Conservation (phyloP, 1,139 yeast species). For the Trichomonascaceae sp. region DNA sequence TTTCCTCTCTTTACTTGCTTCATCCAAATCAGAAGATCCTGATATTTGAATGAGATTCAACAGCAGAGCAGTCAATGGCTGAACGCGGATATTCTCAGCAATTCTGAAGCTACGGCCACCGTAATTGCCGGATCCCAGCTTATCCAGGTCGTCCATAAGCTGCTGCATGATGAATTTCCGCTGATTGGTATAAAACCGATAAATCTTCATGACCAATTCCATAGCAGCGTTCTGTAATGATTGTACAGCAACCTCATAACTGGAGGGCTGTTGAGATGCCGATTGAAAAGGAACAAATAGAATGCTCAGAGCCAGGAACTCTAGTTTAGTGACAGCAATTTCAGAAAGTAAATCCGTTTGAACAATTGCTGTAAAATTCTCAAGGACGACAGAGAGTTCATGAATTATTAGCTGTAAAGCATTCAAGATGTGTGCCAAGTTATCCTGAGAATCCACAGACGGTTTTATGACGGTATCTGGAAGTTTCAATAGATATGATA, state of each 20-base stretch:
- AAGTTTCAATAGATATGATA: neutral
- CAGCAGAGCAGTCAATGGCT: slow-evolving; percentile 42
- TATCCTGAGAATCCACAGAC: neutral
- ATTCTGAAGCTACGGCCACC: slow-evolving; percentile 41
- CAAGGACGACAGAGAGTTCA: slow-evolving; percentile 12
- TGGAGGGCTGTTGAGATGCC: slow-evolving; percentile 27
- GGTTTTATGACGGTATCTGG: neutral
- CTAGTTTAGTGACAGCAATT: slow-evolving; percentile 44
- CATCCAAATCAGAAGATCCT: slow-evolving; percentile 26
- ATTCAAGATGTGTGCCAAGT: neutral
- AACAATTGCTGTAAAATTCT: slow-evolving; percentile 19
- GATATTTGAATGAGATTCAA: slow-evolving; percentile 43
- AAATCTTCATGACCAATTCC: slow-evolving; percentile 41
- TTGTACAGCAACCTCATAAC: slow-evolving; percentile 30
- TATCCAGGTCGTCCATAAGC: slow-evolving; percentile 46
- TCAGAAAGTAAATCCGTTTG: slow-evolving; percentile 37
- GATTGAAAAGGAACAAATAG: slow-evolving; percentile 31
- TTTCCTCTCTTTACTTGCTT: neutral
- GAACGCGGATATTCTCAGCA: slow-evolving; percentile 44
- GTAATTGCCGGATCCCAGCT: slow-evolving; percentile 41
- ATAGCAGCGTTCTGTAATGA: slow-evolving; percentile 35
- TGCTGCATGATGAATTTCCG: slow-evolving; percentile 56
- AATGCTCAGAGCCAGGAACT: slow-evolving; percentile 40
- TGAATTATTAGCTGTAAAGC: neutral
- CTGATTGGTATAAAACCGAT: slow-evolving; percentile 44